phyloP scores from a whole-genome alignment of 2,329 filamentous ascomycete genomes.

The Coniochaeta ligniaria region DNA sequence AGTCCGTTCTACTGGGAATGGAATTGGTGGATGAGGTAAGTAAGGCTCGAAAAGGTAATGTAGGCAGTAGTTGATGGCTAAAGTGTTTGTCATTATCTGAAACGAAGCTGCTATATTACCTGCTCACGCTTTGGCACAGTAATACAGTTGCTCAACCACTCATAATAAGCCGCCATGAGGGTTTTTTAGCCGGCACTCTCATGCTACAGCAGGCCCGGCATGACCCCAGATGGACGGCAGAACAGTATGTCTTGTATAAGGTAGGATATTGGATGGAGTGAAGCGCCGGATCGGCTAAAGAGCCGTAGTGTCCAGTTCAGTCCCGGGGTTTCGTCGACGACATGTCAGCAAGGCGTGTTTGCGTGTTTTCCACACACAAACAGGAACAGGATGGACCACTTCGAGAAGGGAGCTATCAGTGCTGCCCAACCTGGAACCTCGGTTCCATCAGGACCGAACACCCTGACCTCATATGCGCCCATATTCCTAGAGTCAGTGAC shows the following conservation, averaged over 20 bases:
- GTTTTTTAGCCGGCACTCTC: not conserved
- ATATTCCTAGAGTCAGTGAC: too few species aligned
- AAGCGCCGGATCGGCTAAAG: not conserved
- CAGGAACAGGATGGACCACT: too few species aligned
- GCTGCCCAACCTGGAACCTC: too few species aligned
- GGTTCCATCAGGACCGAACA: too few species aligned
- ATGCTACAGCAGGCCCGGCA: not conserved
- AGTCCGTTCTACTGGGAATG: not conserved
- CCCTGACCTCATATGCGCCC: too few species aligned
- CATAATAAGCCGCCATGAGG: not conserved
- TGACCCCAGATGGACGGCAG: not conserved
- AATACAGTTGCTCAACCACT: not conserved
- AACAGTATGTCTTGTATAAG: not conserved
- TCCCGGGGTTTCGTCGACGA: not conserved
- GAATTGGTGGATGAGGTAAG: too few species aligned
- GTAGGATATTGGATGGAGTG: not conserved
- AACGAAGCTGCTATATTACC: slow-evolving; percentile 5
- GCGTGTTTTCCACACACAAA: too few species aligned
- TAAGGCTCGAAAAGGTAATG: not conserved
- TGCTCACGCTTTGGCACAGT: not conserved
- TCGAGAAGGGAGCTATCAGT: too few species aligned
- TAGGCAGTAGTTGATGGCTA: slow-evolving; percentile 17
- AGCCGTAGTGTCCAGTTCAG: not conserved
- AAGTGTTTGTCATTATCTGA: slow-evolving; percentile 12
- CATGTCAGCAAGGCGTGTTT: not conserved